Base-by-base conservation (phyloP, 2,329 filamentous ascomycete genomes). In the Botrytis sinoallii region DNA sequence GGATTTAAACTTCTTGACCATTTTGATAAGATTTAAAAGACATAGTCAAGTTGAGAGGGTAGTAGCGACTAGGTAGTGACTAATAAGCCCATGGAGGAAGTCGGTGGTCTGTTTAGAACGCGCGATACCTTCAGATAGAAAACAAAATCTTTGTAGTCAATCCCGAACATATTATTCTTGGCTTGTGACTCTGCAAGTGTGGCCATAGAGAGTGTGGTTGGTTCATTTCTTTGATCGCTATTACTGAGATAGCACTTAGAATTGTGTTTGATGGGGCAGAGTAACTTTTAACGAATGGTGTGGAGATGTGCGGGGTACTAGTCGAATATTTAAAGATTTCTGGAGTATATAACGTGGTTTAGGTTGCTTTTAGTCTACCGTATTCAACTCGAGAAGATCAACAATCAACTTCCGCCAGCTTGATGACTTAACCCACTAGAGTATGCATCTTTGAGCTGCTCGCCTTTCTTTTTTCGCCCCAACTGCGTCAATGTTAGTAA, bases 391-490 rank as follows among this genome's bases (percentile, higher is more conserved):
- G 22, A 38, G 59, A 40, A n/a, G 12, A 61, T n/a, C 12, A 38
- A n/a, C 1, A 5, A 22, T 7, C 32, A 32, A 32, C 32, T 32
- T 32, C 32, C 32, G 32, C 2, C n/a, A 29, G 12, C 14, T 40
- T 63, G 35, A 63, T 63, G 35, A n/a, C 12, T 16, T 38, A 3
- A 40, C 12, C 6, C 22, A 18, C n/a, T 57, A 8, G 22, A 7
- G 20, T 40, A 63, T 63, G 12, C 59, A 40, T 40, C 14, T 40
- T 14, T n/a, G 22, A 10, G 14, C 59, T 40, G 35, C 14, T 40
- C 4, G 12, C 4, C 6, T 0, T 25, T 18, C 3, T 4, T n/a
- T n/a, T 7, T 16, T 40, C 5, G 18, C 35, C 4, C 3, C 22
- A 16, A 40, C 59, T 63, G 59, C 38, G 7, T n/a, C 35, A 18